Conservation (phyloP, 2,329 filamentous ascomycete genomes). For the Botrytis porri region DNA sequence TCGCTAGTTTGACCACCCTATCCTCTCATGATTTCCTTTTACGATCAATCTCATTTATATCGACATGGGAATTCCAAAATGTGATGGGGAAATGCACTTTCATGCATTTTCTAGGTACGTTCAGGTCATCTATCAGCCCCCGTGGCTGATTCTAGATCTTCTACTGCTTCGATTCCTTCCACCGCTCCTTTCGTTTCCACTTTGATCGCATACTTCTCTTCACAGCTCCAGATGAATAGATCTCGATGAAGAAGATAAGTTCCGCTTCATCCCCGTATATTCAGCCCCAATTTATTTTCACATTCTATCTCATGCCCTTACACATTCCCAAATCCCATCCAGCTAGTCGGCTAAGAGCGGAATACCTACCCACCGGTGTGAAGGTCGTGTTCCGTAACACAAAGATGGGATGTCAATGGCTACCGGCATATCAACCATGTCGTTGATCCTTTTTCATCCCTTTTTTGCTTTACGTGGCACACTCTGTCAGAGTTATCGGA, state of each 20-base stretch:
- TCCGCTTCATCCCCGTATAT: neutral
- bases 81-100: neutral
- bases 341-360: neutral
- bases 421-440: conserved; percentile 1
- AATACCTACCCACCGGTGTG: neutral
- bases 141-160: conserved; percentile 6
- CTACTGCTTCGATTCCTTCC: neutral
- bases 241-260: neutral
- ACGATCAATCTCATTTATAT: neutral
- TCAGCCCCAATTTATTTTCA: neutral
- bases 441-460: neutral
- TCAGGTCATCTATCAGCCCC: neutral
- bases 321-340: neutral
- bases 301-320: neutral
- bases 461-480: neutral
- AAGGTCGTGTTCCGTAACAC: neutral
- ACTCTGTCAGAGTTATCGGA: neutral
- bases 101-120: neutral
- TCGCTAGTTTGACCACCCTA: neutral
- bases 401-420: conserved; percentile 1
- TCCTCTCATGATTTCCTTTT: neutral
- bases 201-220: neutral
- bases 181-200: neutral
- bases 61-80: neutral
- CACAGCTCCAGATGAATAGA: neutral